Evolutionary conservation across 2,329 filamentous ascomycete species (phyloP), one percentile per base, ranked within the genome.

Genomic region (Fulvia fulva): DNA sequence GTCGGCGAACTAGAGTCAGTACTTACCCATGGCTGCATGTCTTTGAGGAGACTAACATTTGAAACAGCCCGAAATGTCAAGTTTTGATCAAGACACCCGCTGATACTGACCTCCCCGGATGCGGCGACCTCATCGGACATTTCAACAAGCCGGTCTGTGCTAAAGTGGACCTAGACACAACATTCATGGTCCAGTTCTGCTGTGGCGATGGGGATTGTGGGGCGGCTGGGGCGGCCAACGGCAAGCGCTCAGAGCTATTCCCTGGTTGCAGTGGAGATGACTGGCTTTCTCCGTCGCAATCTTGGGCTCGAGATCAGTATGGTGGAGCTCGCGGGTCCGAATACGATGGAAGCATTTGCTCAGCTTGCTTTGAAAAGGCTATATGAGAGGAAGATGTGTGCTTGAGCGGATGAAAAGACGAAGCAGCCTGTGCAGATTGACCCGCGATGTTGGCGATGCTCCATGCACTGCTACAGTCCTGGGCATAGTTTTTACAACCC

Each of bases 171-270:
- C 21, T 22, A 14, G 25, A 47, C 5, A 12, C 3, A 25, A 51
- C 25, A 3, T 43, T 53, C 32, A 53, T 44, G 51, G 51, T 53
- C 51, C 32, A 53, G 5, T 53, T 53, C 37, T 53, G 51, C 51
- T 53, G 51, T 23, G 51, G 51, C 5, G 44, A n/a, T 7, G 51
- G 51, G 6, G 51, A 53, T 23, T 53, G 51, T 5, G 41, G 28
- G 7, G 32, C 30, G 14, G 51, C 51, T 2, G 32, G 51, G 11
- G 51, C 51, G 16, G 5, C 30, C 11, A 34, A 3, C 30, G 8
- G 16, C 30, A 34, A 34, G 30, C 30, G 30, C 30, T 4, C 30
- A n/a, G n/a, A n/a, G n/a, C 3, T 3, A 34, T 9, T 34, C 30
- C 2, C 8, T n/a, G n/a, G n/a, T n/a, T n/a, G 46, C 46, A 14